Evolutionary conservation across 352 stramenopile species (phyloP).

Genomic region (Phytophthora nicotianae): DNA sequence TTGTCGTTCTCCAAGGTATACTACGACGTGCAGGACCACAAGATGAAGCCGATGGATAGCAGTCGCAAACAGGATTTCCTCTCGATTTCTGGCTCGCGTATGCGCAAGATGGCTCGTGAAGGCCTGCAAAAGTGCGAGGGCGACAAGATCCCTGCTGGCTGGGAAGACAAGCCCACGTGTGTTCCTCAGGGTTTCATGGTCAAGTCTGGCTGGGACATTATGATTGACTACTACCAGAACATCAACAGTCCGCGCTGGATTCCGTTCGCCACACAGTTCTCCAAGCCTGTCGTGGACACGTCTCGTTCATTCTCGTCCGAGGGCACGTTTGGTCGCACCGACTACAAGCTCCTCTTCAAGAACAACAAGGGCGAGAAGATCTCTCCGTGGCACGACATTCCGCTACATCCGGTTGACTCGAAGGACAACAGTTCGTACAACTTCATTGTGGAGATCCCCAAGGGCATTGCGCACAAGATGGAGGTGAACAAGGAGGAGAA

Average conservation of each 20-base stretch:
- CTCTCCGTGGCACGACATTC: conserved; percentile 98
- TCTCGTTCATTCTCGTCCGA: conserved; percentile 56
- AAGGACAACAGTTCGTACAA: conserved; percentile 87
- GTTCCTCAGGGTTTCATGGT: conserved; percentile 99
- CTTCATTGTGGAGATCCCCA: conserved; percentile 99
- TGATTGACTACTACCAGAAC: conserved; percentile 99
- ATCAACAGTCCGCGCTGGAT: conserved; percentile 88
- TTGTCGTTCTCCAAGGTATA: conserved; percentile 96
- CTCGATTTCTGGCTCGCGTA: conserved; percentile 97
- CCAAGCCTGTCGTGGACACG: conserved; percentile 48
- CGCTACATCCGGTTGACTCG: conserved; percentile 67
- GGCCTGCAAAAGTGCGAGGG: conserved; percentile 91
- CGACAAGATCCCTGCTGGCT: conserved; percentile 68
- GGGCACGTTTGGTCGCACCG: conserved; percentile 70
- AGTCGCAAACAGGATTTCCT: conserved; percentile 96
- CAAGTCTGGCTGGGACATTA: conserved; percentile 97
- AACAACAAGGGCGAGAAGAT: conserved; percentile 77
- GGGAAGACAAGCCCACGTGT: conserved; percentile 88
- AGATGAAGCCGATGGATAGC: conserved; percentile 97
- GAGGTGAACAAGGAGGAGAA: conserved; percentile 96
- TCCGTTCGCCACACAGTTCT: conserved; percentile 79
- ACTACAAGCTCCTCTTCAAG: conserved; percentile 83
- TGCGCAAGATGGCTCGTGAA: conserved; percentile 95
- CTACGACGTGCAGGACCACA: conserved; percentile 97
- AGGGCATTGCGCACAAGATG: conserved; percentile 98